These are phyloP conservation scores for Phyllosticta capitalensis DNA, from an alignment of 2,329 filamentous ascomycete genomes.

Conservation along the genomic window DNA sequence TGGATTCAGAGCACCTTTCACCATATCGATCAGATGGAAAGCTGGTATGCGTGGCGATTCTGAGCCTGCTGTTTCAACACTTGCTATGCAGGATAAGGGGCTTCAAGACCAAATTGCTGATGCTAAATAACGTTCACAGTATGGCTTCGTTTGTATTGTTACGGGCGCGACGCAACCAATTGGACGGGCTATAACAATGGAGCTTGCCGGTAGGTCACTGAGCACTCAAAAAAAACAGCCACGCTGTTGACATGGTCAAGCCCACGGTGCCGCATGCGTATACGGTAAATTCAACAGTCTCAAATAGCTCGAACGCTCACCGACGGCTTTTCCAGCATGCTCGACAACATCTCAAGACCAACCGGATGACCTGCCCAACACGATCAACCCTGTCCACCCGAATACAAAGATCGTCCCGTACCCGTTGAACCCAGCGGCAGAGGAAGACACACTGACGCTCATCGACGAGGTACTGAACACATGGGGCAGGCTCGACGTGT, in stretches of 20 bases:
- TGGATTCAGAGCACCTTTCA: slow-evolving; percentile 43
- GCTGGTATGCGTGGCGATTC: slow-evolving; percentile 34
- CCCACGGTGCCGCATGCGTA: slow-evolving; percentile 55
- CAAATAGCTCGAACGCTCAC: neutral
- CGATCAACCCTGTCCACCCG: slow-evolving; percentile 21
- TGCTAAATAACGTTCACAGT: slow-evolving; percentile 26
- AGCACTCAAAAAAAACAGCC: neutral
- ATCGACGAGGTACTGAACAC: slow-evolving; percentile 55
- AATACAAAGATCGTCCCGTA: slow-evolving; percentile 54
- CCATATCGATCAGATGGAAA: slow-evolving; percentile 51
- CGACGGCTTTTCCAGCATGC: neutral
- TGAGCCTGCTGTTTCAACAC: neutral
- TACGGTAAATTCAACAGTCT: slow-evolving; percentile 30
- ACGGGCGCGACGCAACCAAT: slow-evolving; percentile 53
- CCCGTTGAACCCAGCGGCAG: slow-evolving; percentile 48
- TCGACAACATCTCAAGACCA: neutral
- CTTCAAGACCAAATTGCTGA: neutral
- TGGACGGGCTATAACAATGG: slow-evolving; percentile 49
- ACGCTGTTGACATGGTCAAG: slow-evolving; percentile 23
- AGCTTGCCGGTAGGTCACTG: slow-evolving; percentile 43
- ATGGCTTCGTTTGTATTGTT: slow-evolving; percentile 57
- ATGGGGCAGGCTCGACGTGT: slow-evolving; percentile 50
- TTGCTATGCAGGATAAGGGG: neutral
- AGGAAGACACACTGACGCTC: slow-evolving; percentile 50
- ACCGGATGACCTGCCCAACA: neutral